Percentiles rank a stretch among this genome's conserved stretches.
Evolutionary conservation across 768 basidiomycete genomes (phyloP).

Genomic region (Termitomyces sp.): DNA sequence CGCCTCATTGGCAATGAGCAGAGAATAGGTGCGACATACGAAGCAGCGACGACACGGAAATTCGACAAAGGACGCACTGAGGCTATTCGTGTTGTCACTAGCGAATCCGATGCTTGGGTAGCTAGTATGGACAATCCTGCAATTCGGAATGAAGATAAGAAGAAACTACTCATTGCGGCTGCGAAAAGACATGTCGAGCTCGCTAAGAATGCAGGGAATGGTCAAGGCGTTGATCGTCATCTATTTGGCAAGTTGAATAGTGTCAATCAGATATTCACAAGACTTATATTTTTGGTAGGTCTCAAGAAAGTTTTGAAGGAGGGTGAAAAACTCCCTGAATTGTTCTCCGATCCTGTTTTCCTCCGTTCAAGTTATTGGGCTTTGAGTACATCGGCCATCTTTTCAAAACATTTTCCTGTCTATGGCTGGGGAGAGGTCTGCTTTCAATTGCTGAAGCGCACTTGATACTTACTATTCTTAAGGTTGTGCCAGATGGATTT

Average conservation of each 20-base stretch:
- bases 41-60: conserved; percentile 85
- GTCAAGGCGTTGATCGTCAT: conserved; percentile 82
- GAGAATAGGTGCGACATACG: conserved; percentile 80
- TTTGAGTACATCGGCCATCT: conserved; percentile 84
- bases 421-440: conserved; percentile 92
- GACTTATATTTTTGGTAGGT: conserved; percentile 32
- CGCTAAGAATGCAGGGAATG: conserved; percentile 62
- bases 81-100: conserved; percentile 80
- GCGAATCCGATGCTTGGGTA: conserved; percentile 76
- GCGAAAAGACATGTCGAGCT: conserved; percentile 56
- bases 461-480: not conserved
- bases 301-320: conserved; percentile 61
- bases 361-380: conserved; percentile 76
- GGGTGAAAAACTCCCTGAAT: conserved; percentile 57
- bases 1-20: conserved; percentile 52
- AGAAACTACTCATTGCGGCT: conserved; percentile 52
- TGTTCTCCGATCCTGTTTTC: conserved; percentile 75
- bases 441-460: not conserved
- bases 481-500: conserved; percentile 90
- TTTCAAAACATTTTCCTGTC: conserved; percentile 74
- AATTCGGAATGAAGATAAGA: conserved; percentile 35
- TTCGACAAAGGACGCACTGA: conserved; percentile 91
- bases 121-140: conserved; percentile 58
- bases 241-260: conserved; percentile 56
- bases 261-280: not conserved